These are phyloP conservation scores for Massariosphaeria phaeospora DNA, from an alignment of 495 filamentous ascomycete genomes.

Conservation along the genomic window DNA sequence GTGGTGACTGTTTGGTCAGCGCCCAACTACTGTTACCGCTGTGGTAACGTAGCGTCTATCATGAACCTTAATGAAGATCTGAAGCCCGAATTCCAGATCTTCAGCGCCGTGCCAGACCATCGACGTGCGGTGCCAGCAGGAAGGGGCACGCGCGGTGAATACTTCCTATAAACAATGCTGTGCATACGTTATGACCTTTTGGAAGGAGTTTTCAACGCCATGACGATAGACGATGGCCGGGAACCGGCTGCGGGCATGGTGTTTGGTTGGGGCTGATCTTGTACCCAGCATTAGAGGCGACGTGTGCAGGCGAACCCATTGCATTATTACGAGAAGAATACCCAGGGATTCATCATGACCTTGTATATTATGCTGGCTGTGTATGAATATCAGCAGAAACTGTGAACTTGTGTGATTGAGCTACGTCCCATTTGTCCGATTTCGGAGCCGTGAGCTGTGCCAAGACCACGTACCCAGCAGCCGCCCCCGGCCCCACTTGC, in stretches of 20 bases:
- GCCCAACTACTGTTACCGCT: slow-evolving; percentile 98
- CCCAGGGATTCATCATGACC: background rate
- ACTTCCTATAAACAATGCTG: slow-evolving; percentile 66
- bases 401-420: no score
- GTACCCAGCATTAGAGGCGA: background rate
- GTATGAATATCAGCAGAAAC: slow-evolving; percentile 12
- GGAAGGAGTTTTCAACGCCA: slow-evolving; percentile 15
- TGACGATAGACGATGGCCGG: slow-evolving; percentile 12
- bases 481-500: no score
- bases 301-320: slow-evolving; percentile 6
- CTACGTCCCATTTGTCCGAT: no score
- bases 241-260: background rate
- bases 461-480: no score
- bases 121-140: slow-evolving; percentile 79
- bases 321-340: slow-evolving; percentile 18
- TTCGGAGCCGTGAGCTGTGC: no score
- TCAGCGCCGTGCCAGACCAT: slow-evolving; percentile 89
- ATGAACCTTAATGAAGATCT: slow-evolving; percentile 87
- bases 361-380: slow-evolving; percentile 10
- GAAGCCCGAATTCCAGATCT: slow-evolving; percentile 86
- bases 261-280: background rate
- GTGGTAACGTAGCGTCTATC: slow-evolving; percentile 93
- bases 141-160: slow-evolving; percentile 78
- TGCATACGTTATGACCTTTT: slow-evolving; percentile 19
- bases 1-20: slow-evolving; percentile 99